Evolutionary conservation across 2,329 filamentous ascomycete genomes (phyloP), one percentile per base, ranked within the genome.

Genomic region (Neurospora sp.): DNA sequence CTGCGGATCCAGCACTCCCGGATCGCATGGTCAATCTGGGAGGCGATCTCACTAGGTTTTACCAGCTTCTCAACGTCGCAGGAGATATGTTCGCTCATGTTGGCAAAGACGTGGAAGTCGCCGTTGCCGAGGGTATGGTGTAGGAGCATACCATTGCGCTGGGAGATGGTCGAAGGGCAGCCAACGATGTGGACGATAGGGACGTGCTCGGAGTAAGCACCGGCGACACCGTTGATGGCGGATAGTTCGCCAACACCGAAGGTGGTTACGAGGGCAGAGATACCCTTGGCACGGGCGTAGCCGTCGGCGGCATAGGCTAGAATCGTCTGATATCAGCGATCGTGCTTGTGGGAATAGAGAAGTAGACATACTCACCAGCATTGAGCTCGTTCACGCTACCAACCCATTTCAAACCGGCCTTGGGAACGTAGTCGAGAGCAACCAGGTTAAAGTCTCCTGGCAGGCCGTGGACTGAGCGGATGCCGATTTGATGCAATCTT

Each of bases 21-120:
- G 38, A 97, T 85, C 3, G 91, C 88, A 75, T 92, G 85, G 78
- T 97, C 93, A 74, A 97, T 94, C 76, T 93, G 87, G 15, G 84
- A 82, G 10, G 92, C 89, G 58, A 91, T 91, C 73, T 92, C 90
- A 71, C 84, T 80, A 1, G 90, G 87, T 73, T 92, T 86, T 77
- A 88, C 90, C 70, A 97, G 84, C 75, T 90, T 89, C 69, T 90
- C 89, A 46, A 91, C 84, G 28, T 88, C 87, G 77, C 89, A 91
- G 0, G 92, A 92, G 74, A 96, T 88, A 68, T 88, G 80, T 66
- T 85, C 83, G 78, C 85, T 91, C 90, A 97, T 96, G 76, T 92
- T 87, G 74, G 89, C 85, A 79, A 96, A 97, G 69, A 93, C 91
- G 72, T 91, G 89, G 80, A 92, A 96, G 81, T 96, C 90, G 71